Evolutionary conservation across 176 grass and related monocot species (phyloP).

Genomic region (Aegilops umbellulata): DNA sequence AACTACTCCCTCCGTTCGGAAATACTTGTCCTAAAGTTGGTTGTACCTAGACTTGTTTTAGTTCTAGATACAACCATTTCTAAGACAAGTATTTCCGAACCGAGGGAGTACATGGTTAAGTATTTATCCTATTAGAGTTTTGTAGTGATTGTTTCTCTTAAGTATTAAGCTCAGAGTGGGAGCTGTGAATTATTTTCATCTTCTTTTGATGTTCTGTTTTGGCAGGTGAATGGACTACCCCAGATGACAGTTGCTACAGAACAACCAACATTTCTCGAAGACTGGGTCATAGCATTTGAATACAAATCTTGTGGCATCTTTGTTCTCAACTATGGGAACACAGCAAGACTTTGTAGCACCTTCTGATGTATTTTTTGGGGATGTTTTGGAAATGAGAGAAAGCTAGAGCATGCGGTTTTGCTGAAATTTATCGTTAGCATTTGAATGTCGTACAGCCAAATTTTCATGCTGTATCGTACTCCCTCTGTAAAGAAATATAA

Average conservation of each 20-base stretch:
- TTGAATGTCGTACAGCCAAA: neutral
- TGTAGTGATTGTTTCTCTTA: neutral
- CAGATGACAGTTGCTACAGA: neutral
- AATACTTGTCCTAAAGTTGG: too few species aligned
- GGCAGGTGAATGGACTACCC: neutral
- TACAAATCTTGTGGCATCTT: neutral
- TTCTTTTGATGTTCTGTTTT: neutral
- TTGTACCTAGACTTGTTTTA: too few species aligned
- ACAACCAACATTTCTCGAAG: neutral
- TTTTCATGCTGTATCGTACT: too few species aligned
- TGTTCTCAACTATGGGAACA: neutral
- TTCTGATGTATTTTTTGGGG: neutral
- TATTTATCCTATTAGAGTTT: neutral
- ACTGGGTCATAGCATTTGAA: neutral
- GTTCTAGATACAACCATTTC: too few species aligned
- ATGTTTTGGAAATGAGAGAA: neutral
- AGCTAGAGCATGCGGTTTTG: neutral
- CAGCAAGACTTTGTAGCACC: neutral
- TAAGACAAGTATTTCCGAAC: too few species aligned
- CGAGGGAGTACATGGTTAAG: too few species aligned
- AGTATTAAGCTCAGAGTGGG: neutral
- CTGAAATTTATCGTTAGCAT: neutral
- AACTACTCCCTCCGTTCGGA: too few species aligned
- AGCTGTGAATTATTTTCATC: neutral
- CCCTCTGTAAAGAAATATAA: too few species aligned